A percentile compares a stretch with the other conserved stretches of the same genome.
phyloP scores from a whole-genome alignment of 1,284 basidiomycete species.

The Austroboletus niveus region DNA sequence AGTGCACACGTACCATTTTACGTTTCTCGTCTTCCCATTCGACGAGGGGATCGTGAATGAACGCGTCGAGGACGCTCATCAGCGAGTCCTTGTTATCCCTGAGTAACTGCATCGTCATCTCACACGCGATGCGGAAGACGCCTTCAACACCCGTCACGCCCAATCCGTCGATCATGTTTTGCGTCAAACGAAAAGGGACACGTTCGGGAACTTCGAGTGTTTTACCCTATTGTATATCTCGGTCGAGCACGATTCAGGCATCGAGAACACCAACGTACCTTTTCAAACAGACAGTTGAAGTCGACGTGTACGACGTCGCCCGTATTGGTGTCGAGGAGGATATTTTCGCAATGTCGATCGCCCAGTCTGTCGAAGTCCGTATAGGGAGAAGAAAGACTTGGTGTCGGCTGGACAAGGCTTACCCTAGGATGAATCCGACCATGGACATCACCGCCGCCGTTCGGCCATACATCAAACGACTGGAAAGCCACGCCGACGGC shows the following conservation, averaged over 20 bases:
- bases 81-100: constrained; percentile 91
- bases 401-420: background rate
- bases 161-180: constrained; percentile 91
- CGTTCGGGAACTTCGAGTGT: constrained; percentile 88
- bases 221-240: constrained; percentile 53
- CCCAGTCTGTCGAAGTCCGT: constrained; percentile 66
- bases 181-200: constrained; percentile 94
- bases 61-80: constrained; percentile 96
- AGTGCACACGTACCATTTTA: constrained; percentile 46
- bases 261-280: constrained; percentile 44
- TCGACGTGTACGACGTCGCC: constrained; percentile 98
- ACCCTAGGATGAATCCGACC: constrained; percentile 98
- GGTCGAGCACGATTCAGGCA: no score
- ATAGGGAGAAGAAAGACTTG: no score
- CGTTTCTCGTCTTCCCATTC: constrained; percentile 89
- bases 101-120: constrained; percentile 87
- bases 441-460: constrained; percentile 99
- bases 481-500: constrained; percentile 91
- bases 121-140: constrained; percentile 89
- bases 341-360: constrained; percentile 97
- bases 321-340: constrained; percentile 84
- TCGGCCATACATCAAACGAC: constrained; percentile 82
- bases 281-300: constrained; percentile 98
- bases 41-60: constrained; percentile 95
- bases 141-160: constrained; percentile 96